Base-by-base conservation (phyloP, 2,329 filamentous ascomycete genomes). In the Aaosphaeria arxii region DNA sequence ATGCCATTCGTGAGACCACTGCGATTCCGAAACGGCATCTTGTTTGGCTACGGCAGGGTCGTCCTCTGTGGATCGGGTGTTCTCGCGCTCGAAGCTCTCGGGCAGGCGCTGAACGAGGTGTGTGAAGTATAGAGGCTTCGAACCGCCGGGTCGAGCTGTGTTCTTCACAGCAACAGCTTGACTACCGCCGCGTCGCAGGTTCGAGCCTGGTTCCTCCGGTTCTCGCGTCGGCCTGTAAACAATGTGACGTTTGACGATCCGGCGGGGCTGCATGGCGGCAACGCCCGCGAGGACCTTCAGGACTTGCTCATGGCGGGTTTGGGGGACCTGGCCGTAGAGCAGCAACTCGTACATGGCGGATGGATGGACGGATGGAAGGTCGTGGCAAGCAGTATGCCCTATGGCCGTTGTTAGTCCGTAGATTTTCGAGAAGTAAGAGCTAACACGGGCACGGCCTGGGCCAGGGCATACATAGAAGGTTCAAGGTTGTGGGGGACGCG, bases 241-340 rank as follows among this genome's bases (percentile, higher is more conserved):
- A 55, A 84, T 67, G 62, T 78, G 76, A 49, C 82, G 77, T 63
- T 84, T 78, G 43, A 77, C 62, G 44, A 76, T 66, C 48, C 73
- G 71, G 57, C 74, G 73, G 36, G 83, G 83, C 61, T 84, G 82
- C 75, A 82, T 82, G 57, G 78, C 80, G 43, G 82, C 78, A 47
- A 84, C 68, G 45, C 83, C 83, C 36, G 82, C 77, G 42, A 86
- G 73, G 57, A 86, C 80, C 60, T 82, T 79, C 46, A 85, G 71
- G 13, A 84, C 74, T 65, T 82, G 81, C 61, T 79, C 72, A 71
- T 84, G 81, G 59, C 82, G 80, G 36, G 75, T 67, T 32, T 70
- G 64, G 7, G 81, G 76, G 47, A 86, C 75, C 59, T 81, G 78
- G 58, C 79, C 81, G 69, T 80, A 84, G 41, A 86, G 76, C 42